phyloP scores from a whole-genome alignment of 352 stramenopile species.

The Phytophthora agathidicida region DNA sequence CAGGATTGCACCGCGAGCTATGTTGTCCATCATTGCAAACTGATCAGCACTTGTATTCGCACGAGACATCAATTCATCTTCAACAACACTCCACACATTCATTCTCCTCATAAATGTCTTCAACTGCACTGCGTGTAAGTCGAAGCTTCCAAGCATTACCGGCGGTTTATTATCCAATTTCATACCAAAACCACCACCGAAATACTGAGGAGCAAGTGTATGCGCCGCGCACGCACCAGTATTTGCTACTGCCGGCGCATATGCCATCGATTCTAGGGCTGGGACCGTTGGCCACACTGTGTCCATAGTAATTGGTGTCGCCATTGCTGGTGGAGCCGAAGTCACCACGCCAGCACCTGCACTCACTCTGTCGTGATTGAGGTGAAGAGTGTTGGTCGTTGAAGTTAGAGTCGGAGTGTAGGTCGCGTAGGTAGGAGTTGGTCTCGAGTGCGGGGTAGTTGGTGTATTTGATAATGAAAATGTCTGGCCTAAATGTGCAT shows the following conservation, averaged over 20 bases:
- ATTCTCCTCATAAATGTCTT: not conserved
- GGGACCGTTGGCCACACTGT: not conserved
- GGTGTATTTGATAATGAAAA: no score
- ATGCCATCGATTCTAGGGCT: not conserved
- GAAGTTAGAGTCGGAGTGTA: no score
- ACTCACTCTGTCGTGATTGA: no score
- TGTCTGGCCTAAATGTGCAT: no score
- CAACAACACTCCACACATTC: not conserved
- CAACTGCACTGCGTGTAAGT: conserved; percentile 3
- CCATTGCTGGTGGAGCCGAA: not conserved
- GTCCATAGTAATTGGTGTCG: not conserved
- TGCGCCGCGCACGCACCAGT: not conserved
- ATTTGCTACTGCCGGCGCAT: not conserved
- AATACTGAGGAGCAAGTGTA: not conserved
- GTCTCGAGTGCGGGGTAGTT: no score
- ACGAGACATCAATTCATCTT: not conserved
- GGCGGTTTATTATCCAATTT: conserved; percentile 1
- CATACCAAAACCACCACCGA: conserved; percentile 5
- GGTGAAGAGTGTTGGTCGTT: no score
- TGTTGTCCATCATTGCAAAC: not conserved
- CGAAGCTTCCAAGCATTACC: conserved; percentile 5
- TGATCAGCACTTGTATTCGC: not conserved
- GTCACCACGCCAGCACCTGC: not conserved
- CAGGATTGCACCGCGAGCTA: conserved; percentile 4
- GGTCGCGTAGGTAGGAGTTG: no score